A percentile compares a stretch with the other conserved stretches of the same genome.
Conservation (phyloP, 2,329 filamentous ascomycete genomes). For the Tolypocladium cylindrosporum region DNA sequence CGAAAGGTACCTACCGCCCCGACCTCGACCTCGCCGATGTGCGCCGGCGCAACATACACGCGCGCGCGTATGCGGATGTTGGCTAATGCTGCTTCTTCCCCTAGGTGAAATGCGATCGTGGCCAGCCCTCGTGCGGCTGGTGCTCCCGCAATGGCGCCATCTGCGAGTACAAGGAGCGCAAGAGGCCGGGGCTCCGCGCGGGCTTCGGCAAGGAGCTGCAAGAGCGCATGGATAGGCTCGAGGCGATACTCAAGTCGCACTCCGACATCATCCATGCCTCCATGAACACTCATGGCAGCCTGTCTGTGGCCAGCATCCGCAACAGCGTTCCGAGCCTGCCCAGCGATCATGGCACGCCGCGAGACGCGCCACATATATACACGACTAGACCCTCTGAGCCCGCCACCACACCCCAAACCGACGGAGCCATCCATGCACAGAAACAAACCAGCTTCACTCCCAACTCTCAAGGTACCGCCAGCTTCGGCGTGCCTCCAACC, state of each 20-base stretch:
- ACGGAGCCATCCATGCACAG: conserved; percentile 50
- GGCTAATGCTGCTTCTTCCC: neutral
- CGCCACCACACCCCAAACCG: conserved; percentile 43
- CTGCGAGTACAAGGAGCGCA: conserved; percentile 60
- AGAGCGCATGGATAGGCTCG: conserved; percentile 59
- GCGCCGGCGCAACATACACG: neutral
- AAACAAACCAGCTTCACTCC: conserved; percentile 42
- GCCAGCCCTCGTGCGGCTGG: conserved; percentile 62
- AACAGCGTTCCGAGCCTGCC: conserved; percentile 40
- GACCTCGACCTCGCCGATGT: neutral
- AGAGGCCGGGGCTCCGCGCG: conserved; percentile 55
- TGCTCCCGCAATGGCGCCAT: conserved; percentile 51
- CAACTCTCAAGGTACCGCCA: conserved; percentile 31
- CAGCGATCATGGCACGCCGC: conserved; percentile 47
- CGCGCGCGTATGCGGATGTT: neutral
- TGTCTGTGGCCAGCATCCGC: conserved; percentile 29
- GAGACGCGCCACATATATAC: conserved; percentile 37
- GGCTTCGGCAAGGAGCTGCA: conserved; percentile 66
- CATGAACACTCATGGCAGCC: conserved; percentile 25
- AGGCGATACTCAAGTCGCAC: conserved; percentile 56
- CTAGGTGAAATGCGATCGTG: conserved; percentile 66
- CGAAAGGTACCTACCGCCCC: conserved; percentile 49
- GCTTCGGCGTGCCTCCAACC: conserved; percentile 38
- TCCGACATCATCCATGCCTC: conserved; percentile 55
- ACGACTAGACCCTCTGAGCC: conserved; percentile 32